phyloP scores from a whole-genome alignment of 2,329 filamentous ascomycete genomes.

The Ramularia endophylla region DNA sequence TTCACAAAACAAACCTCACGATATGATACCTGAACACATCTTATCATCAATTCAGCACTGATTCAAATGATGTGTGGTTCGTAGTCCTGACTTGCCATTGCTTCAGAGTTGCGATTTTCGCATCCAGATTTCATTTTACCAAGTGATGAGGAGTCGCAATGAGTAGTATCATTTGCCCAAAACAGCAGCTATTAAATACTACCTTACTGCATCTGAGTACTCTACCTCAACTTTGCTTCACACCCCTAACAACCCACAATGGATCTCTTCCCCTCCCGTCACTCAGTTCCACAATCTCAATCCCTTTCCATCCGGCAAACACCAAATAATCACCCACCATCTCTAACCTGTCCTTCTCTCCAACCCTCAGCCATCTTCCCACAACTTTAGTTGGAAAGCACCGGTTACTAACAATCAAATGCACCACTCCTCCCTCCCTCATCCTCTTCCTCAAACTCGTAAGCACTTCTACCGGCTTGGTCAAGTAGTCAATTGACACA shows the following conservation, averaged over 20 bases:
- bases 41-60: too few relatives aligned
- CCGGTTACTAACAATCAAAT: slow-evolving; percentile 47
- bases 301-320: slow-evolving; percentile 46
- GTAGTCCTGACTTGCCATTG: too few relatives aligned
- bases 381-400: slow-evolving; percentile 51
- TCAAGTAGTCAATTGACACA: slow-evolving; percentile 49
- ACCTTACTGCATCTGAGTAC: too few relatives aligned
- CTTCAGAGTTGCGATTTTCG: too few relatives aligned
- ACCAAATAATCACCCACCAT: slow-evolving; percentile 50
- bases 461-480: slow-evolving; percentile 42
- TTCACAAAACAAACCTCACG: too few relatives aligned
- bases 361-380: slow-evolving; percentile 41
- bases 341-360: slow-evolving; percentile 40
- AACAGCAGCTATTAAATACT: too few relatives aligned
- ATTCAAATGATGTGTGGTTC: too few relatives aligned
- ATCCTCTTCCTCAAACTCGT: slow-evolving; percentile 35
- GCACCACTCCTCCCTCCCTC: slow-evolving; percentile 41
- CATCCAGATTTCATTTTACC: too few relatives aligned
- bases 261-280: slow-evolving; percentile 36
- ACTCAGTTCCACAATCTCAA: slow-evolving; percentile 49
- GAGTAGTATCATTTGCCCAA: too few relatives aligned
- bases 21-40: too few relatives aligned
- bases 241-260: slow-evolving; percentile 41
- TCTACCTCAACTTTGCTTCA: too few relatives aligned
- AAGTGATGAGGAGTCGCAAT: too few relatives aligned